phyloP scores from a whole-genome alignment of 2,329 filamentous ascomycete genomes.

The Fusarium sp. region DNA sequence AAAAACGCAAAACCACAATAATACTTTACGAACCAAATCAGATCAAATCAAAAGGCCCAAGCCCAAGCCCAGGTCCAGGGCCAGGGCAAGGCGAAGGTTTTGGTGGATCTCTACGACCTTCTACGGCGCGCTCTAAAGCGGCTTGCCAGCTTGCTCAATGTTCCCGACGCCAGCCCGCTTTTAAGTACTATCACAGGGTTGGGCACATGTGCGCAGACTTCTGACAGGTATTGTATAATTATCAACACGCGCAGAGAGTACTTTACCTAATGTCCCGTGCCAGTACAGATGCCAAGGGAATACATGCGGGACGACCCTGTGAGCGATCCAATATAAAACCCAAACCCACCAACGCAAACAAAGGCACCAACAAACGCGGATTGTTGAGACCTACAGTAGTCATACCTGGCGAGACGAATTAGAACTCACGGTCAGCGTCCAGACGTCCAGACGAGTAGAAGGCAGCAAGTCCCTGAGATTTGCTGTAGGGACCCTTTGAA shows the following conservation, averaged over 20 bases:
- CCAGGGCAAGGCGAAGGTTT: constrained; percentile 21
- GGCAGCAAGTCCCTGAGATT: constrained; percentile 12
- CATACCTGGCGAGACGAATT: background rate
- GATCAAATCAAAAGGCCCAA: background rate
- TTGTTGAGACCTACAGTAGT: constrained; percentile 9
- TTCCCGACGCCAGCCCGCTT: constrained; percentile 22
- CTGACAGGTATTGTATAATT: constrained; percentile 26
- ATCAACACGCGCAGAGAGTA: constrained; percentile 3
- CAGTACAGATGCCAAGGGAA: constrained; percentile 21
- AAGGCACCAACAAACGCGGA: constrained; percentile 7
- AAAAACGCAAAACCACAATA: constrained; percentile 6
- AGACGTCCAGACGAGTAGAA: background rate
- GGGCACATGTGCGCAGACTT: constrained; percentile 13
- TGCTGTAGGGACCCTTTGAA: constrained; percentile 30
- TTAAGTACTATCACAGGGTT: constrained; percentile 14
- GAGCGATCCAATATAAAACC: background rate
- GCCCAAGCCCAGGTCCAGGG: constrained; percentile 2
- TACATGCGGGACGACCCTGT: constrained; percentile 34
- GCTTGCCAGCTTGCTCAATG: constrained; percentile 5
- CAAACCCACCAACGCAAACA: constrained; percentile 27
- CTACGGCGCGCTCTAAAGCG: constrained; percentile 18
- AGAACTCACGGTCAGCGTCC: background rate
- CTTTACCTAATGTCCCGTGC: constrained; percentile 9
- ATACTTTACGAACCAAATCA: background rate
- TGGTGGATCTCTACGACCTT: constrained; percentile 30